These are phyloP conservation scores for Coemansia javaensis DNA, from an alignment of 192 early-diverging fungal genomes.

Conservation along the genomic window DNA sequence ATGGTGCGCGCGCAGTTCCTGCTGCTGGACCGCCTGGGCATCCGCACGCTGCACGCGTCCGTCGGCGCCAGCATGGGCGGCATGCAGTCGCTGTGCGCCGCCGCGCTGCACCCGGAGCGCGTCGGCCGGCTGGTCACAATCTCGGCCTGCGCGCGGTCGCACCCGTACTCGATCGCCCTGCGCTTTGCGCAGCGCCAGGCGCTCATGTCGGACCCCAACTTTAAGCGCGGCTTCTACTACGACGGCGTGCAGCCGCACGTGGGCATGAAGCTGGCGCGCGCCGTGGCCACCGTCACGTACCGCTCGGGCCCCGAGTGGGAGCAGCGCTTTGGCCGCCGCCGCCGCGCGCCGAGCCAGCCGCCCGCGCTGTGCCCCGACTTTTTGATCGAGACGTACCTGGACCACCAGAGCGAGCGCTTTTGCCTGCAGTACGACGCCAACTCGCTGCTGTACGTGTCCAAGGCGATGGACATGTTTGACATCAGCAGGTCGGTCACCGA, in stretches of 20 bases:
- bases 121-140: slow-evolving; percentile 78
- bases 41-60: slow-evolving; percentile 76
- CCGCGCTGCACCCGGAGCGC: slow-evolving; percentile 75
- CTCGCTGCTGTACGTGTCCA: slow-evolving; percentile 88
- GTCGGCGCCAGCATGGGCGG: slow-evolving; percentile 96
- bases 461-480: slow-evolving; percentile 99
- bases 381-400: slow-evolving; percentile 91
- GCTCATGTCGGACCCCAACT: slow-evolving; percentile 89
- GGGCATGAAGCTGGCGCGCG: slow-evolving; percentile 94
- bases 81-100: slow-evolving; percentile 87
- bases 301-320: slow-evolving; percentile 99
- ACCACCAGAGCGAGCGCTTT: slow-evolving; percentile 94
- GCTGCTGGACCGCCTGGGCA: slow-evolving; percentile 73
- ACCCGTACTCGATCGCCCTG: slow-evolving; percentile 94
- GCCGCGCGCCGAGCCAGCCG: slow-evolving; percentile 64
- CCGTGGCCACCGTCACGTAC: slow-evolving; percentile 90
- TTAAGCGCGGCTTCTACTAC: slow-evolving; percentile 93
- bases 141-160: slow-evolving; percentile 87
- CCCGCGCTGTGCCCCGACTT: slow-evolving; percentile 89
- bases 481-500: slow-evolving; percentile 60
- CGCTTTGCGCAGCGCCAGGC: slow-evolving; percentile 88
- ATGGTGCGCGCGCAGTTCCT: slow-evolving; percentile 95
- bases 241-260: slow-evolving; percentile 79
- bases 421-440: slow-evolving; percentile 92
- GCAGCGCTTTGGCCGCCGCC: slow-evolving; percentile 82